Percentiles rank a stretch among this genome's conserved stretches.
These are phyloP conservation scores for Cyanidiococcus yangmingshanensis DNA, from an alignment of 23 red algal species.

Conservation along the genomic window DNA sequence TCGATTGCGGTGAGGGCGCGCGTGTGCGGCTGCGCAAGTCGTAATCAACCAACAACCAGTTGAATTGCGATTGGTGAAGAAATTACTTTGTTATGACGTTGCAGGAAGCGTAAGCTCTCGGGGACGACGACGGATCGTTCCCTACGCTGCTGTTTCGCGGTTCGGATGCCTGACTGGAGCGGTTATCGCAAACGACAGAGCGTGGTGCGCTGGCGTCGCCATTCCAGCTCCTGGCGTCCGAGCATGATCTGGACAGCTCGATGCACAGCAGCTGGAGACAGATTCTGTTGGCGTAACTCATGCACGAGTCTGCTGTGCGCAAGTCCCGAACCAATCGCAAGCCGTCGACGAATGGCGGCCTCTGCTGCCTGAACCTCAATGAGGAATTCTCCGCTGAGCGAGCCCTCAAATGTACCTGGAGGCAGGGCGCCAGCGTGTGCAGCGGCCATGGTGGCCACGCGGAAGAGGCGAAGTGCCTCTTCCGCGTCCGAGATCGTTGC, in stretches of 20 bases:
- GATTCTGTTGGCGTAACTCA: conserved; percentile 49
- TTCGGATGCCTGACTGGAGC: no score
- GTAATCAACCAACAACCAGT: no score
- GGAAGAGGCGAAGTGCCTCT: conserved; percentile 90
- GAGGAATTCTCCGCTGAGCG: conserved; percentile 47
- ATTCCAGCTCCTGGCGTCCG: conserved; percentile 70
- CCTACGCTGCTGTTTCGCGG: no score
- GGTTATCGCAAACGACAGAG: conserved; percentile 76
- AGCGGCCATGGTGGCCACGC: conserved; percentile 81
- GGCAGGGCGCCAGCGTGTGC: conserved; percentile 46
- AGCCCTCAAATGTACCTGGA: conserved; percentile 41
- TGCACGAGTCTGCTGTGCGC: conserved; percentile 59
- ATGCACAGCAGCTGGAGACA: conserved; percentile 49
- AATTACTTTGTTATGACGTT: no score
- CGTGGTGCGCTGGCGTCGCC: conserved; percentile 61
- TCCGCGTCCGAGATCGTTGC: conserved; percentile 62
- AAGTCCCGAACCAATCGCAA: conserved; percentile 64
- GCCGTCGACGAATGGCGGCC: conserved; percentile 44
- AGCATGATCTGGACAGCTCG: conserved; percentile 73
- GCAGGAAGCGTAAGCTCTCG: no score
- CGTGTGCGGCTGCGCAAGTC: no score
- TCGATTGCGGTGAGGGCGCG: no score
- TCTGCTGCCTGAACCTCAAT: conserved; percentile 72
- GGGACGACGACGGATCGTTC: no score
- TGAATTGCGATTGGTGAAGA: no score